Percentiles rank a stretch among this genome's conserved stretches.
Evolutionary conservation across 139 green algal genomes (phyloP).

Genomic region (Tetratostichococcus sp.): DNA sequence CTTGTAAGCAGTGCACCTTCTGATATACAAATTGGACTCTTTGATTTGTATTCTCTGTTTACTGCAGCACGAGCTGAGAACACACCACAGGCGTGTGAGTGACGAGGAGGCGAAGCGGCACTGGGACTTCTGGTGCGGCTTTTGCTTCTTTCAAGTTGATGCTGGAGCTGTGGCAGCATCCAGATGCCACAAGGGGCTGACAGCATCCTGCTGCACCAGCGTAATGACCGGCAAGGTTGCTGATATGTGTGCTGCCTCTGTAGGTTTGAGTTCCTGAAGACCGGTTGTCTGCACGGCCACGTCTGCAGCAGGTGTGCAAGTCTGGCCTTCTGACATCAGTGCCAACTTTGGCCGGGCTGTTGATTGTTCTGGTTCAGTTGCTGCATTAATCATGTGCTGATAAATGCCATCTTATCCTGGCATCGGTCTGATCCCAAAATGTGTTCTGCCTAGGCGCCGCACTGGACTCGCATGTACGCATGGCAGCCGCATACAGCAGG

Average conservation of each 20-base stretch:
- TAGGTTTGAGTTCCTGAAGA: conserved; percentile 2
- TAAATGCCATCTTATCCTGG: no score
- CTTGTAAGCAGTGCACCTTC: background rate
- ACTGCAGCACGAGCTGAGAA: background rate
- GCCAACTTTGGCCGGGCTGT: no score
- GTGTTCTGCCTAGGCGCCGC: no score
- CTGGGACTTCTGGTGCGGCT: conserved; percentile 24
- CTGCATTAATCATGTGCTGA: no score
- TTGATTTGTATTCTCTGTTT: no score
- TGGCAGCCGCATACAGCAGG: background rate
- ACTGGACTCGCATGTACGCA: background rate
- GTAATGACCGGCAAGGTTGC: no score
- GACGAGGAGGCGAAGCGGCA: conserved; percentile 14
- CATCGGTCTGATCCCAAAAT: no score
- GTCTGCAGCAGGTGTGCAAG: conserved; percentile 4
- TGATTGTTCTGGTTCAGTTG: background rate
- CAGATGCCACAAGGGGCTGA: no score
- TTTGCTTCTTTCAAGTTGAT: no score
- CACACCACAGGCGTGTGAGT: background rate
- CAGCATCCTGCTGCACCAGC: no score
- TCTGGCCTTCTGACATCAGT: background rate
- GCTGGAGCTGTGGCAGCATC: no score
- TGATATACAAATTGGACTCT: no score
- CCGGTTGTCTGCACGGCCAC: conserved; percentile 10
- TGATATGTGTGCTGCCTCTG: background rate